These are phyloP conservation scores for Xylaria intraflava DNA, from an alignment of 495 filamentous ascomycete genomes.

Conservation along the genomic window DNA sequence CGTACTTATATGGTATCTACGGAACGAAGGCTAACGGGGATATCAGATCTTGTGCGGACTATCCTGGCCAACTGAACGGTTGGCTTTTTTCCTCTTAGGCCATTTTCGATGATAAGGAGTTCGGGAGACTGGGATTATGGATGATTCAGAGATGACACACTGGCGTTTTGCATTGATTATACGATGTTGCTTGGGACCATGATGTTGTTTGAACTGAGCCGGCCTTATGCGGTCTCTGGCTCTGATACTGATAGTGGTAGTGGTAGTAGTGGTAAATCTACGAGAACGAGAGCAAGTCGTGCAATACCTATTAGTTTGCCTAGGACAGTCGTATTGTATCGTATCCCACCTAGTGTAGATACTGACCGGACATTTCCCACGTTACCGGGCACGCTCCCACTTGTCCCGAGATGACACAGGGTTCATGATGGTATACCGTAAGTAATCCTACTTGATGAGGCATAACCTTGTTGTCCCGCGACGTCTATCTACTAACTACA, in stretches of 20 bases:
- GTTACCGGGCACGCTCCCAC: too few relatives aligned
- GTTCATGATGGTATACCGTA: too few relatives aligned
- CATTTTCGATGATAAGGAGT: conserved; percentile 15
- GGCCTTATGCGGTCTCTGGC: conserved; percentile 13
- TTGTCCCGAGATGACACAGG: too few relatives aligned
- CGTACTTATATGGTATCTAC: not conserved
- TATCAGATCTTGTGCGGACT: conserved; percentile 77
- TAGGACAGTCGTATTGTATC: not conserved
- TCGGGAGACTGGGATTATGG: conserved; percentile 18
- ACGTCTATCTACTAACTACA: too few relatives aligned
- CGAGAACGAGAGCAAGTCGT: not conserved
- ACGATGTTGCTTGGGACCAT: conserved; percentile 12
- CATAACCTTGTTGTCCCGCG: too few relatives aligned
- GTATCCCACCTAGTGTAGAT: not conserved
- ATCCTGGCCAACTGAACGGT: conserved; percentile 78
- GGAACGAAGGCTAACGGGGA: not conserved
- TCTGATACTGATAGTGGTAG: conserved; percentile 8
- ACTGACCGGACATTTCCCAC: too few relatives aligned
- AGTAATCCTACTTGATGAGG: too few relatives aligned
- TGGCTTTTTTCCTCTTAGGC: conserved; percentile 4
- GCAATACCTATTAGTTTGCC: not conserved
- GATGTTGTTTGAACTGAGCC: conserved; percentile 17
- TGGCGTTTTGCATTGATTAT: conserved; percentile 26
- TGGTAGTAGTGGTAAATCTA: not conserved
- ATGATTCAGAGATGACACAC: conserved; percentile 21